These are phyloP conservation scores for Peronospora belbahrii DNA, from an alignment of 352 stramenopile species.

Conservation along the genomic window DNA sequence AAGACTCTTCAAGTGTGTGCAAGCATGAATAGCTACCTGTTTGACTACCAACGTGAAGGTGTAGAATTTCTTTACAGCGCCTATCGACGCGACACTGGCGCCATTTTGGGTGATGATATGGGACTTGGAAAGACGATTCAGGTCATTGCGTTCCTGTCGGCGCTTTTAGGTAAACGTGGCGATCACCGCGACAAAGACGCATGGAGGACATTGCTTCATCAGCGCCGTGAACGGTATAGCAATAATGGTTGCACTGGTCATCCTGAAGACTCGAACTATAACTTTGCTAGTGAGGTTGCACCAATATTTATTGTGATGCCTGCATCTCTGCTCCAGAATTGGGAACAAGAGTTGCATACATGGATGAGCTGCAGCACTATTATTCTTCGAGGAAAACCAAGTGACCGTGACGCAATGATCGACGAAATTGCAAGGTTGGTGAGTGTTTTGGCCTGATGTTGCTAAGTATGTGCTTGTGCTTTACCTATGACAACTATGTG, in stretches of 20 bases:
- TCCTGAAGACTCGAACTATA: conserved; percentile 34
- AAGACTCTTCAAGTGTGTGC: conserved; percentile 40
- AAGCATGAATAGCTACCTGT: conserved; percentile 68
- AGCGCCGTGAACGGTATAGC: conserved; percentile 67
- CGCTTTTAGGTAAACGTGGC: conserved; percentile 87
- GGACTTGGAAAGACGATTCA: conserved; percentile 93
- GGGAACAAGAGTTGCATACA: conserved; percentile 97
- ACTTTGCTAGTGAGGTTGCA: conserved; percentile 35
- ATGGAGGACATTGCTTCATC: conserved; percentile 91
- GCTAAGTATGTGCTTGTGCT: conserved; percentile 21
- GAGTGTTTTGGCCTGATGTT: background rate
- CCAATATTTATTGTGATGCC: conserved; percentile 97
- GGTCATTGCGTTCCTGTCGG: conserved; percentile 87
- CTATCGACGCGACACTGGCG: conserved; percentile 39
- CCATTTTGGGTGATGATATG: conserved; percentile 99
- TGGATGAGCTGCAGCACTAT: conserved; percentile 81
- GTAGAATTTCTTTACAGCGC: conserved; percentile 58
- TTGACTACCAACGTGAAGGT: conserved; percentile 68
- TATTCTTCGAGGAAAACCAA: conserved; percentile 52
- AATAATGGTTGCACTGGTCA: conserved; percentile 21
- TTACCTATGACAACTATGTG: conserved; percentile 9
- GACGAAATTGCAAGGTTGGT: conserved; percentile 58
- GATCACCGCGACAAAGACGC: conserved; percentile 92
- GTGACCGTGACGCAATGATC: conserved; percentile 48
- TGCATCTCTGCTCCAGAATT: conserved; percentile 97